phyloP scores from a whole-genome alignment of 305 asterid species.

The Fraxinus paxiana region DNA sequence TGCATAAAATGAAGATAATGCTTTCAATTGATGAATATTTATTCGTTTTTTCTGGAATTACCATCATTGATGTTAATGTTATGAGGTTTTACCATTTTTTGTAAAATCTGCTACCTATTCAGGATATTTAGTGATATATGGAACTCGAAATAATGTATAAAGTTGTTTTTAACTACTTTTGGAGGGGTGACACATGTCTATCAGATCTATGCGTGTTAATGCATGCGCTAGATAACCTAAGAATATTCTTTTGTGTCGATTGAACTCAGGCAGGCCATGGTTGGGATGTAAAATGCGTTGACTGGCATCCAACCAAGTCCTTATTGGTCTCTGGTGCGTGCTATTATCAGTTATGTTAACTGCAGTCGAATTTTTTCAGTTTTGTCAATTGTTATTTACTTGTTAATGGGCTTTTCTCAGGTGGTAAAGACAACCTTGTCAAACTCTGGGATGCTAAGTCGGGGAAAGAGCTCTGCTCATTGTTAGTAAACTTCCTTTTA shows the following conservation, averaged over 20 bases:
- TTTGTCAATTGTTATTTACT: slow-evolving; percentile 13
- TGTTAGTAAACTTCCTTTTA: slow-evolving; percentile 46
- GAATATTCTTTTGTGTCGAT: slow-evolving; percentile 48
- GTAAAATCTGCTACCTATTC: background rate
- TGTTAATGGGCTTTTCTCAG: slow-evolving; percentile 42
- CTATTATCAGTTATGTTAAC: slow-evolving; percentile 6
- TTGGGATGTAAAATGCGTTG: slow-evolving; percentile 99
- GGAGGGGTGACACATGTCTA: slow-evolving; percentile 7
- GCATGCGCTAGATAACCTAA: slow-evolving; percentile 47
- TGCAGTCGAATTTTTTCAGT: background rate
- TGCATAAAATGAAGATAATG: background rate
- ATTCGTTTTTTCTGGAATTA: background rate
- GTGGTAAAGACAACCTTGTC: slow-evolving; percentile 97
- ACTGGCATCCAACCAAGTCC: slow-evolving; percentile 99
- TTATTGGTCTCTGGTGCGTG: slow-evolving; percentile 80
- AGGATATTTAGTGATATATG: slow-evolving; percentile 1
- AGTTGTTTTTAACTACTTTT: background rate
- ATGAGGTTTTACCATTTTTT: background rate
- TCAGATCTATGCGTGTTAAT: slow-evolving; percentile 13
- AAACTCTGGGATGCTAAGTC: slow-evolving; percentile 99
- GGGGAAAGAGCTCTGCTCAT: slow-evolving; percentile 85
- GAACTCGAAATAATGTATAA: slow-evolving; percentile 7
- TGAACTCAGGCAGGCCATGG: slow-evolving; percentile 99
- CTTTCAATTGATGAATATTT: background rate
- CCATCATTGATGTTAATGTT: background rate